These are phyloP conservation scores for Macadamia integrifolia DNA, from an alignment of 164 flowering plant genomes.

Conservation along the genomic window DNA sequence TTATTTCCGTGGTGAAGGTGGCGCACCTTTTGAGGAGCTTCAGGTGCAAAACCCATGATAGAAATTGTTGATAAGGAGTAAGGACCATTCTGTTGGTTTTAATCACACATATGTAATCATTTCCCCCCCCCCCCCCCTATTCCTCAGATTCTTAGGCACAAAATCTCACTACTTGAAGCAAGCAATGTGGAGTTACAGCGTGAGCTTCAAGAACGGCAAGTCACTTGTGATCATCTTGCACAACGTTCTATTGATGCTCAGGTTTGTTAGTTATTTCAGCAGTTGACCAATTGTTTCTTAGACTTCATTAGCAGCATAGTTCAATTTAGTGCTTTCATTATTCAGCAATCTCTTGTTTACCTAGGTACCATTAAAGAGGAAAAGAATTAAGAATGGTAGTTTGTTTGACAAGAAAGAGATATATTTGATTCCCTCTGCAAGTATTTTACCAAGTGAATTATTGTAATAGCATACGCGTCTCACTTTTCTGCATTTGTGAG, in stretches of 20 bases:
- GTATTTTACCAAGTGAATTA: no score
- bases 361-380: no score
- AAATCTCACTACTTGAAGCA: constrained; percentile 74
- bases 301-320: neutral
- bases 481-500: no score
- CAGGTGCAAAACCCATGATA: constrained; percentile 42
- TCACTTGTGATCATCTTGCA: constrained; percentile 50
- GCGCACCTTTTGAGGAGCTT: constrained; percentile 73
- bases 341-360: no score
- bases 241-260: constrained; percentile 82
- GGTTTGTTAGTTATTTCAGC: constrained; percentile 34
- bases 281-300: neutral
- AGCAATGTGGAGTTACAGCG: constrained; percentile 69
- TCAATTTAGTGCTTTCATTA: neutral
- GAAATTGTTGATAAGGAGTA: neutral
- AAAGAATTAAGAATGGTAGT: no score
- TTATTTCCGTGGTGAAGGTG: constrained; percentile 64
- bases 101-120: neutral
- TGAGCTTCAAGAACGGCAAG: constrained; percentile 57
- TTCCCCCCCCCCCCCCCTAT: constrained; percentile 1
- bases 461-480: no score
- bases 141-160: constrained; percentile 65
- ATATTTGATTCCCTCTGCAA: no score
- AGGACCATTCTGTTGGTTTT: neutral
- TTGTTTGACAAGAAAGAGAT: no score